Percentiles rank a stretch among this genome's conserved stretches.
Evolutionary conservation across 1,284 basidiomycete species (phyloP).

Genomic region (Pseudozyma tsukubaensis): DNA sequence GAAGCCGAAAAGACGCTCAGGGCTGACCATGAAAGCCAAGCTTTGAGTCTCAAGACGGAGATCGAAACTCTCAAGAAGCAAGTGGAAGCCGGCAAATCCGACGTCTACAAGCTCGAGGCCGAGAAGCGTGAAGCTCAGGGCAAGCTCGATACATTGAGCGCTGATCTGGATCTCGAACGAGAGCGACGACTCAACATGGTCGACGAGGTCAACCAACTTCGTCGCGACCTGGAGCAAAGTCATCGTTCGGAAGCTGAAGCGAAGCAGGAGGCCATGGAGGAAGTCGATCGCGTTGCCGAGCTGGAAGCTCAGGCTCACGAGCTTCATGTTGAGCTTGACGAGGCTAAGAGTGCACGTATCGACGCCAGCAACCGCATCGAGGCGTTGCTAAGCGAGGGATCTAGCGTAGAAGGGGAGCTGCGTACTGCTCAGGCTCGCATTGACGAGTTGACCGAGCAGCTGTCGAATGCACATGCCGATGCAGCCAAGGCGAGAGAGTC

Average conservation of each 20-base stretch:
- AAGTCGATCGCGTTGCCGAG: slow-evolving; percentile 54
- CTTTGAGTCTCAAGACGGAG: slow-evolving; percentile 25
- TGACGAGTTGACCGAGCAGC: slow-evolving; percentile 57
- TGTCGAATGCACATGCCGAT: slow-evolving; percentile 52
- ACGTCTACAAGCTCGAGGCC: slow-evolving; percentile 19
- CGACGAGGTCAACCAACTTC: slow-evolving; percentile 58
- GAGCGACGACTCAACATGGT: slow-evolving; percentile 61
- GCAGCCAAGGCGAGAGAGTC: slow-evolving; percentile 50
- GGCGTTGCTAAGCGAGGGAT: slow-evolving; percentile 59
- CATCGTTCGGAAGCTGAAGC: slow-evolving; percentile 48
- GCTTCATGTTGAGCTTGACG: slow-evolving; percentile 58
- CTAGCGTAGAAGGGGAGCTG: slow-evolving; percentile 55
- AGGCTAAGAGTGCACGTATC: slow-evolving; percentile 52
- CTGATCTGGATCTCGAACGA: slow-evolving; percentile 53
- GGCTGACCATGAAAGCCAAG: slow-evolving; percentile 20
- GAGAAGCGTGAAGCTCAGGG: slow-evolving; percentile 18
- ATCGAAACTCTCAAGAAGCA: slow-evolving; percentile 34
- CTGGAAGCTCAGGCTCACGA: slow-evolving; percentile 56
- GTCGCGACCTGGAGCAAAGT: slow-evolving; percentile 55
- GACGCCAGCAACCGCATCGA: slow-evolving; percentile 63
- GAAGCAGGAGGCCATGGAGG: slow-evolving; percentile 51
- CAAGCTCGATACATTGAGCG: slow-evolving; percentile 27
- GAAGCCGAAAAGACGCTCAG: slow-evolving; percentile 26
- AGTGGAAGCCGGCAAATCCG: slow-evolving; percentile 27
- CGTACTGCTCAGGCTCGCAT: slow-evolving; percentile 56